phyloP scores from a whole-genome alignment of 768 basidiomycete species.

The Agrocybe chaxingu region DNA sequence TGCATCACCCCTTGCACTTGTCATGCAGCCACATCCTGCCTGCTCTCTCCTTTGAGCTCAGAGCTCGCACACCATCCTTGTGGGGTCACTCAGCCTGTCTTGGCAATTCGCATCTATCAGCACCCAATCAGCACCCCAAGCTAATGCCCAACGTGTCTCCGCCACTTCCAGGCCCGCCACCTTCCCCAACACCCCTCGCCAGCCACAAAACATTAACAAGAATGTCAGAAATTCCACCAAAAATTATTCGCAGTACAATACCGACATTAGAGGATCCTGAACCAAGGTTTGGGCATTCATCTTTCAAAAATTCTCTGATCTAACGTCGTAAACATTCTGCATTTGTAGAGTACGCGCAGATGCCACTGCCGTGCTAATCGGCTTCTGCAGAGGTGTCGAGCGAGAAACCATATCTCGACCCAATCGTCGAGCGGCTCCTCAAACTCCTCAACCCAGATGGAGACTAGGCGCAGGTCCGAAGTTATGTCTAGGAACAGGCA shows the following conservation, averaged over 20 bases:
- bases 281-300: conserved; percentile 60
- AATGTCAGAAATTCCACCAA: conserved; percentile 62
- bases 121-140: too few species aligned
- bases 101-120: too few species aligned
- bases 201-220: background rate
- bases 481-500: conserved; percentile 86
- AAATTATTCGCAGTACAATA: conserved; percentile 66
- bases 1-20: too few species aligned
- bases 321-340: background rate
- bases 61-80: too few species aligned
- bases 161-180: too few species aligned
- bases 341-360: conserved; percentile 75
- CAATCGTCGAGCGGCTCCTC: conserved; percentile 70
- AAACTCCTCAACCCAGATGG: conserved; percentile 59
- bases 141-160: too few species aligned
- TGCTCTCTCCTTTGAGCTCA: too few species aligned
- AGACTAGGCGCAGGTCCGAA: conserved; percentile 34
- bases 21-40: too few species aligned
- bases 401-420: conserved; percentile 72
- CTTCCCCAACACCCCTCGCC: too few species aligned
- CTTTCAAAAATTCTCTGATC: conserved; percentile 8
- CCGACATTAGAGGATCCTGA: conserved; percentile 74
- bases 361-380: conserved; percentile 84
- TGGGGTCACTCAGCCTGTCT: too few species aligned
- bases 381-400: conserved; percentile 87